Evolutionary conservation across 163 green algal genomes (phyloP).

Genomic region (Chlorella variabilis): DNA sequence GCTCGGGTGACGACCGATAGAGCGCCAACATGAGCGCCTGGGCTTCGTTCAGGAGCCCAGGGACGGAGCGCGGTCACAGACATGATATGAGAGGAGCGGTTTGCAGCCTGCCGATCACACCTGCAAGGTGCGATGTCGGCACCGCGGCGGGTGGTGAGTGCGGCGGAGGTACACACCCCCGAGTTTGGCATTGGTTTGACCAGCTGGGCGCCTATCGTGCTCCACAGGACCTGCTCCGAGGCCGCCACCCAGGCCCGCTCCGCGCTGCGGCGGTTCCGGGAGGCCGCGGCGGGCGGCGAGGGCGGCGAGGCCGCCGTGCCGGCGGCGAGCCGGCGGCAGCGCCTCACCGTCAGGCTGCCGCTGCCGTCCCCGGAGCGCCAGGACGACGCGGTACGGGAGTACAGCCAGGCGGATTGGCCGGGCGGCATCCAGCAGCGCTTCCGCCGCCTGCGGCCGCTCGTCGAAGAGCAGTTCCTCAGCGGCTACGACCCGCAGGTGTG

Average conservation of each 20-base stretch:
- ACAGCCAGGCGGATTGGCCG: conserved; percentile 36
- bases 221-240: conserved; percentile 16
- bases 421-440: conserved; percentile 52
- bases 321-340: neutral
- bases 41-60: too few species aligned
- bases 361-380: conserved; percentile 11
- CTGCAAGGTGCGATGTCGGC: too few species aligned
- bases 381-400: conserved; percentile 10
- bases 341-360: conserved; percentile 16
- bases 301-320: neutral
- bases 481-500: conserved; percentile 24
- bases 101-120: too few species aligned
- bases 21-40: too few species aligned
- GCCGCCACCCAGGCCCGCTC: conserved; percentile 12
- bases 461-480: conserved; percentile 40
- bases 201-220: too few species aligned
- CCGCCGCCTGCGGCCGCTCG: conserved; percentile 45
- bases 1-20: too few species aligned
- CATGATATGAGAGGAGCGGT: too few species aligned
- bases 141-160: too few species aligned
- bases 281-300: neutral
- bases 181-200: too few species aligned
- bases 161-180: too few species aligned
- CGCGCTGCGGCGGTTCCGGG: neutral
- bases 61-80: too few species aligned